Base-by-base conservation (phyloP, 176 grass and related monocot genomes). In the Aegilops umbellulata region DNA sequence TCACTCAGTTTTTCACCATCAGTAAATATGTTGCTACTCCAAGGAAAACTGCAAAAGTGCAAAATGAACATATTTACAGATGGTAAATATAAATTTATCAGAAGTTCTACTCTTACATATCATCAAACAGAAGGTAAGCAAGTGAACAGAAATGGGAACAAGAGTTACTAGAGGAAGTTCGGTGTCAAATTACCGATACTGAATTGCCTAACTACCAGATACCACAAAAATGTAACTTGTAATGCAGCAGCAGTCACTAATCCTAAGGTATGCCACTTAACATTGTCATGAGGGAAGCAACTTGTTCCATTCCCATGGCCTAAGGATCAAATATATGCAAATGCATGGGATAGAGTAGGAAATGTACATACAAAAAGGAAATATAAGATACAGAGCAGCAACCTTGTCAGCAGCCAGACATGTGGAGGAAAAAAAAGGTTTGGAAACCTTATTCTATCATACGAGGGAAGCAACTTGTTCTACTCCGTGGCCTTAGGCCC, bases 11-110 rank as follows among this genome's bases (percentile, higher is more conserved):
- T 69, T 76, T 86, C 86, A 84, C 87, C 90, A 81, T 92, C 81
- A 63, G 74, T 67, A 85, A 85, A 88, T 75, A 79, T 85, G 47
- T 70, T 80, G 85, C 81, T 80, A 72, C 78, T 87, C 93, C 90
- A 89, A 75, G 86, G 85, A 80, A 94, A 31, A 82, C 96, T 98
- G 82, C 74, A 87, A 83, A 82, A 87, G 84, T 94, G 79, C 26
- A 79, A 79, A 79, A 11, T 78, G 4, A 78, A 72, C 31, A 90
- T 82, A 63, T 39, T 86, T 63, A 39, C 3, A 49, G 20, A 81
- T 29, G 53, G 41, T 77, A 86, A 78, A 86, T 68, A 80, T 17
- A 76, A 85, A 51, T 29, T 76, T 7, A 32, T 42, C 29, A 73
- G 25, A 80, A 80, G 72, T 81, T 38, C 38, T 51, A 29, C 60